Base-by-base conservation (phyloP, 176 grass and related monocot species). In the Guadua angustifolia region DNA sequence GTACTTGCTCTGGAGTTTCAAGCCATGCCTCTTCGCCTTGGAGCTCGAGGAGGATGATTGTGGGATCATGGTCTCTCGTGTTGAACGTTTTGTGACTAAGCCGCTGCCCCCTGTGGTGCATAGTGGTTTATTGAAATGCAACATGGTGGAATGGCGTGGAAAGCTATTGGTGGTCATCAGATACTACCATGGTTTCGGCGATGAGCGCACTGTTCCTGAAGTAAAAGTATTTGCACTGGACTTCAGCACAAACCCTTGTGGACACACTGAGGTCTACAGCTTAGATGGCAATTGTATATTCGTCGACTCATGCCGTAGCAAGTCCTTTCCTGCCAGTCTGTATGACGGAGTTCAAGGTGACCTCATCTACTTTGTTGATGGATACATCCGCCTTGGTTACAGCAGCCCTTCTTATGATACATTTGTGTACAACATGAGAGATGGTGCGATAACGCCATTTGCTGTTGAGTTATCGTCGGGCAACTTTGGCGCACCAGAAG, bases 221-320 rank as follows among this genome's bases (percentile, higher is more conserved):
- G 57, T 86, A 3, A 13, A 55, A 65, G 77, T 81, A 8, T 74
- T 74, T 14, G 36, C 58, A 29, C 18, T 86, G 57, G 84, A 80
- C n/a, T 42, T 81, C 35, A 64, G 29, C 67, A 73, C 56, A 72
- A 72, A 79, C 22, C 84, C 56, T 86, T 61, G 32, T 14, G 25
- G 66, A 64, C 17, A 72, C 44, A 64, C 66, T 32, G 44, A 79
- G 84, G 53, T 86, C 3, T 4, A 72, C 5, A 69, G 25, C 67
- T 53, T 86, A 5, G 67, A 69, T 43, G 75, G 66, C 0, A 67
- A 86, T 16, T 86, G 75, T 32, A 42, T 86, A 32, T 86, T 85
- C 33, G 35, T 85, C 8, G 46, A 32, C 66, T 7, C 53, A 42
- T 7, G 53, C 53, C 47, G 75, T 13, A 49, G 53, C 75, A 79